phyloP scores from a whole-genome alignment of 2,329 filamentous ascomycete genomes.

The Cladosporium sp. region DNA sequence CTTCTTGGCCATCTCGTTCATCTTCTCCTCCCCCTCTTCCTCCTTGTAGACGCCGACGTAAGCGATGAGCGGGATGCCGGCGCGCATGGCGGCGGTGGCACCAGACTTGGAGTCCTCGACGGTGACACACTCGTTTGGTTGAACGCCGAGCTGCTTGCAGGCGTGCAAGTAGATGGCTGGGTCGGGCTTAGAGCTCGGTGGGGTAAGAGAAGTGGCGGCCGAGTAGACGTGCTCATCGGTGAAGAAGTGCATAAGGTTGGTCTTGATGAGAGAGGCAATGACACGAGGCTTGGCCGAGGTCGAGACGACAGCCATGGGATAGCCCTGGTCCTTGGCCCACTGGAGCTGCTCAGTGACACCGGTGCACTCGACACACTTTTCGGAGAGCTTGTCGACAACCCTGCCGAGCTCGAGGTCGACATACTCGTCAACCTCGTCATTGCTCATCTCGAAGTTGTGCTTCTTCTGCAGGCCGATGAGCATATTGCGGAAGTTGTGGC shows the following conservation, averaged over 20 bases:
- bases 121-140: slow-evolving; percentile 70
- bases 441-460: slow-evolving; percentile 68
- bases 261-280: slow-evolving; percentile 74
- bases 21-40: slow-evolving; percentile 63
- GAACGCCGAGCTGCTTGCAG: slow-evolving; percentile 70
- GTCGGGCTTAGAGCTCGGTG: slow-evolving; percentile 87
- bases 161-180: slow-evolving; percentile 84
- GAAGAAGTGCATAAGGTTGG: slow-evolving; percentile 79
- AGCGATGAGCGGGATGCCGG: slow-evolving; percentile 76
- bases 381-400: slow-evolving; percentile 73
- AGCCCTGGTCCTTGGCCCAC: slow-evolving; percentile 56
- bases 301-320: slow-evolving; percentile 76
- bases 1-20: slow-evolving; percentile 51
- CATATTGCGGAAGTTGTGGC: slow-evolving; percentile 94
- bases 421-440: slow-evolving; percentile 70
- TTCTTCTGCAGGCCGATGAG: slow-evolving; percentile 73
- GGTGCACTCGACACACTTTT: slow-evolving; percentile 38
- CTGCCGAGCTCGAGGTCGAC: slow-evolving; percentile 77
- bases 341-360: slow-evolving; percentile 65
- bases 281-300: slow-evolving; percentile 78
- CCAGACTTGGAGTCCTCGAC: slow-evolving; percentile 90
- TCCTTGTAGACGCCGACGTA: slow-evolving; percentile 80
- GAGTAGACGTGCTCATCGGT: slow-evolving; percentile 73
- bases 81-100: slow-evolving; percentile 72
- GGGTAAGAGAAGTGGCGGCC: slow-evolving; percentile 73